Conservation (phyloP, 1,139 yeast species). For the Debaryomyces singareniensis region DNA sequence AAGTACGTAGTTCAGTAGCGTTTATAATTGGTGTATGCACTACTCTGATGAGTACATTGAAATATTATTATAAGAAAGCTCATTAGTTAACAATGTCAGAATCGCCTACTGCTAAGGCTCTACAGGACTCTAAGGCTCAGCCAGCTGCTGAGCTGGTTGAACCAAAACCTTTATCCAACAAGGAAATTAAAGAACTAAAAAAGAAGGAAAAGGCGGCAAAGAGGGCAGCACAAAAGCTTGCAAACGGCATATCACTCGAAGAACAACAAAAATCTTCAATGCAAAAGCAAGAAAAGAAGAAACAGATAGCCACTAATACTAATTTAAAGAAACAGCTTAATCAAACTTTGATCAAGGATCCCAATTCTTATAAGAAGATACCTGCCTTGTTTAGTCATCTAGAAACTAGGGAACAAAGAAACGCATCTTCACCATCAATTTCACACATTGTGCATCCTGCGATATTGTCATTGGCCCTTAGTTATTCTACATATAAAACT, state of each 20-base stretch:
- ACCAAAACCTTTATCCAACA: slow-evolving; percentile 49
- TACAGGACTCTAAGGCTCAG: background rate
- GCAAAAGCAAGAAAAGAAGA: slow-evolving; percentile 36
- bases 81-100: background rate
- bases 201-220: slow-evolving; percentile 89
- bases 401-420: slow-evolving; percentile 76
- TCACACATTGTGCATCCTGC: slow-evolving; percentile 83
- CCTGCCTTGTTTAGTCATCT: slow-evolving; percentile 80
- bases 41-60: background rate
- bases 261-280: slow-evolving; percentile 35
- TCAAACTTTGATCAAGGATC: slow-evolving; percentile 45
- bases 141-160: slow-evolving; percentile 2
- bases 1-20: slow-evolving; percentile 6
- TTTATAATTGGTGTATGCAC: background rate
- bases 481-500: slow-evolving; percentile 74
- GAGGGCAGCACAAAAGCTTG: slow-evolving; percentile 63
- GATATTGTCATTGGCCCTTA: slow-evolving; percentile 69
- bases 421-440: slow-evolving; percentile 55
- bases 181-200: slow-evolving; percentile 80
- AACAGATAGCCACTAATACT: slow-evolving; percentile 34
- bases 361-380: slow-evolving; percentile 32
- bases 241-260: slow-evolving; percentile 43
- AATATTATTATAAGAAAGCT: background rate
- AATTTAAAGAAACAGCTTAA: slow-evolving; percentile 52
- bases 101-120: background rate